phyloP scores from a whole-genome alignment of 2,329 filamentous ascomycete genomes.

The Venturia nashicola region DNA sequence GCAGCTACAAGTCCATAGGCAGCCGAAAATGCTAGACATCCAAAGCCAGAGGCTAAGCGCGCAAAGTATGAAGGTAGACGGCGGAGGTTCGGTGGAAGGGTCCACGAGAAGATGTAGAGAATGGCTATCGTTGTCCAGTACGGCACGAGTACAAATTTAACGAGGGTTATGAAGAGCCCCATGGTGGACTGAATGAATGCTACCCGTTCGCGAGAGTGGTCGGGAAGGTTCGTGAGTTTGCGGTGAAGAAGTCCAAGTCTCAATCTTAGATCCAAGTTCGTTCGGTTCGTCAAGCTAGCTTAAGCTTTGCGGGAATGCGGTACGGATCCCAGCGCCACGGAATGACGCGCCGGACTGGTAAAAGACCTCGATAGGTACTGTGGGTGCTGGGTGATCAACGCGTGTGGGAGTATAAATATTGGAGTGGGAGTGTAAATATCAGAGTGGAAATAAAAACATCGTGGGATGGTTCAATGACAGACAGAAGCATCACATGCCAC shows the following conservation, averaged over 20 bases:
- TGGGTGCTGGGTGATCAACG: background rate
- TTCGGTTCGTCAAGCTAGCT: background rate
- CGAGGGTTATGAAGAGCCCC: background rate
- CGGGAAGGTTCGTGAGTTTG: background rate
- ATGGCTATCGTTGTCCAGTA: background rate
- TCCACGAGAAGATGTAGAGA: conserved; percentile 4
- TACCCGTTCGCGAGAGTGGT: background rate
- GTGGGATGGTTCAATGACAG: background rate
- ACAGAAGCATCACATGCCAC: too few species aligned
- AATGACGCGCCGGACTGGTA: background rate
- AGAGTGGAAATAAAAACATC: too few species aligned
- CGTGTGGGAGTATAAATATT: background rate
- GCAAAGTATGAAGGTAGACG: conserved; percentile 9
- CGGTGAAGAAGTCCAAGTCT: background rate
- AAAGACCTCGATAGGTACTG: background rate
- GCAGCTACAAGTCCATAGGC: conserved; percentile 7
- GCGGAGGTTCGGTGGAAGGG: background rate
- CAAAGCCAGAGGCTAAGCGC: conserved; percentile 9
- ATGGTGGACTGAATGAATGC: background rate
- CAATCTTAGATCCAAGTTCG: background rate
- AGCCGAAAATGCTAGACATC: conserved; percentile 3
- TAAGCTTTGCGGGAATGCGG: background rate
- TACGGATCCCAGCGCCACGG: background rate
- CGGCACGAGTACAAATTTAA: conserved; percentile 3
- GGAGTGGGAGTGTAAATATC: background rate